Percentiles rank a stretch among this genome's conserved stretches.
phyloP scores from a whole-genome alignment of 768 basidiomycete genomes.

The Amanita thiersii region DNA sequence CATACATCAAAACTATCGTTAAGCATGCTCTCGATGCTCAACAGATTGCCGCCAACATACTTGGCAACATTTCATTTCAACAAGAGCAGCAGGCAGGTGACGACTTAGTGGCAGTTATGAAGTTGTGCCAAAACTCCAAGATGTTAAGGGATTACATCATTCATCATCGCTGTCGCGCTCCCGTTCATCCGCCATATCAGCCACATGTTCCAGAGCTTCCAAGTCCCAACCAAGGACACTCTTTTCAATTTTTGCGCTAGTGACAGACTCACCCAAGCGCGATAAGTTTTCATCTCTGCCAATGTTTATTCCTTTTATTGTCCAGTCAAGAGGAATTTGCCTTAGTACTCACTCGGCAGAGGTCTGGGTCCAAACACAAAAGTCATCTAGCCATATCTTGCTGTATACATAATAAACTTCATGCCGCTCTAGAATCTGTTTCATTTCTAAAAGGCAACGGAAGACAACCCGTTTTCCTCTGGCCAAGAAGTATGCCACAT shows the following conservation, averaged over 20 bases:
- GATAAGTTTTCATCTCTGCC: constrained; percentile 51
- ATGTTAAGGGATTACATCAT: no score
- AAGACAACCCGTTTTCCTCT: constrained; percentile 56
- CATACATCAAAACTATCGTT: no score
- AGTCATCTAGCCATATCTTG: constrained; percentile 82
- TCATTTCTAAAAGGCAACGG: constrained; percentile 65
- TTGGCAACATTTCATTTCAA: no score
- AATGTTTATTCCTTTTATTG: constrained; percentile 1
- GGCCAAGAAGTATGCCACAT: constrained; percentile 50
- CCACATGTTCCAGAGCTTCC: constrained; percentile 54
- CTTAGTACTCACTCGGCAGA: constrained; percentile 53
- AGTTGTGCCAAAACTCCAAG: no score
- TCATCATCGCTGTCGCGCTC: constrained; percentile 71
- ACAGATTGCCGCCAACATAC: no score
- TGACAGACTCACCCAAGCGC: constrained; percentile 35
- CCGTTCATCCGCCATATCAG: constrained; percentile 26
- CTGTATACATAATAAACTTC: constrained; percentile 86
- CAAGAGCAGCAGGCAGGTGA: no score
- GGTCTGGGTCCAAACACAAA: constrained; percentile 72
- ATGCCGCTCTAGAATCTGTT: constrained; percentile 68
- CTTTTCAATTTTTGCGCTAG: constrained; percentile 39
- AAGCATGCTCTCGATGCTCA: no score
- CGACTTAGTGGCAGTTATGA: no score
- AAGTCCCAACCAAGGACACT: constrained; percentile 60
- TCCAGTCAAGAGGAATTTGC: neutral